These are phyloP conservation scores for Oryza coarctata DNA, from an alignment of 176 grass and related monocot species.

Conservation along the genomic window DNA sequence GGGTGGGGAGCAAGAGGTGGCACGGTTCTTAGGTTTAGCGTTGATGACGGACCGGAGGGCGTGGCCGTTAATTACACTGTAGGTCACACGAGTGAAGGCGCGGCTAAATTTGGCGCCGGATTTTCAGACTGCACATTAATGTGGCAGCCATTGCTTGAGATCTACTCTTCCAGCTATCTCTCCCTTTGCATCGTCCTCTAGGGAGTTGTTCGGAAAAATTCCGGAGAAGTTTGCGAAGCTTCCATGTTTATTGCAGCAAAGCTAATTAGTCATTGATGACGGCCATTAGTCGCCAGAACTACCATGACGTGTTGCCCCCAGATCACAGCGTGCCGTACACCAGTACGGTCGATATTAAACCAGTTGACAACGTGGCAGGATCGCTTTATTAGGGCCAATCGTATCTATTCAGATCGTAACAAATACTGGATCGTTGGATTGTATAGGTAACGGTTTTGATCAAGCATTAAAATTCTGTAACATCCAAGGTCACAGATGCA, in stretches of 20 bases:
- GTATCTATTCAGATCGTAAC: background rate
- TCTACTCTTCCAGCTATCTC: background rate
- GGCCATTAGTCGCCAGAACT: background rate
- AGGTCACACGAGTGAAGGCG: conserved; percentile 13
- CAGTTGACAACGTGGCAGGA: background rate
- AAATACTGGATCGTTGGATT: background rate
- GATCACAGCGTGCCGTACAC: background rate
- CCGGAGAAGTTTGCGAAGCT: background rate
- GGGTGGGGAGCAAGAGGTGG: conserved; percentile 2
- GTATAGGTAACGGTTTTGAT: background rate
- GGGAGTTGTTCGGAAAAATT: background rate
- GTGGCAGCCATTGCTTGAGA: conserved; percentile 23
- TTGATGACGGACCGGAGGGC: background rate
- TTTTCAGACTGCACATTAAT: conserved; percentile 34
- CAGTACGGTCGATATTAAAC: background rate
- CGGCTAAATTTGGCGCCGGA: conserved; percentile 29
- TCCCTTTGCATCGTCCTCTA: background rate
- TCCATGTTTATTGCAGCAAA: background rate
- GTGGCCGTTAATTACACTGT: background rate
- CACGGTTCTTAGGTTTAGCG: background rate
- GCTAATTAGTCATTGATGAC: background rate
- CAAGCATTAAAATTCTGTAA: no score
- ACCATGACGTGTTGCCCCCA: background rate
- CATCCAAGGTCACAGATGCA: no score
- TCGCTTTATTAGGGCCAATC: background rate